Percentiles rank a stretch among this genome's conserved stretches.
These are phyloP conservation scores for Stemphylium vesicarium DNA, from an alignment of 2,329 filamentous ascomycete species.

Conservation along the genomic window DNA sequence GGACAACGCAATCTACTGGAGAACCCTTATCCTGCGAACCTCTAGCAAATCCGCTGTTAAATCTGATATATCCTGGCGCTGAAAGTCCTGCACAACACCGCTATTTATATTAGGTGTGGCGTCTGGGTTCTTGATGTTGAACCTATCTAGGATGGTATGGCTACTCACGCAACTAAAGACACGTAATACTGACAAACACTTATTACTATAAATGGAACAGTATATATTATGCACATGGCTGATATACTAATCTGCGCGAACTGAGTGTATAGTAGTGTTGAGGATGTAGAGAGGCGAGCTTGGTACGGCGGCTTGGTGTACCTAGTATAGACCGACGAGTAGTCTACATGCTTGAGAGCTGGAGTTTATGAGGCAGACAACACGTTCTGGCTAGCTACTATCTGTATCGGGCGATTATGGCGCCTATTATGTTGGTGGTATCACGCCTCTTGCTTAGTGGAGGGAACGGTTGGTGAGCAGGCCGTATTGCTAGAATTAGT, in stretches of 20 bases:
- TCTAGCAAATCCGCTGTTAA: conserved; percentile 14
- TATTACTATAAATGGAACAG: conserved; percentile 14
- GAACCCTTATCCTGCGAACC: background rate
- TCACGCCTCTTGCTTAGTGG: conserved; percentile 10
- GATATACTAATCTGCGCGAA: conserved; percentile 8
- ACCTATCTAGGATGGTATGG: conserved; percentile 14
- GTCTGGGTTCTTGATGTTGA: conserved; percentile 13
- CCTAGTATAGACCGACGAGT: conserved; percentile 14
- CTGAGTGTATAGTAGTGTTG: conserved; percentile 14
- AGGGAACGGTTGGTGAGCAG: conserved; percentile 6
- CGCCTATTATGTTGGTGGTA: conserved; percentile 7
- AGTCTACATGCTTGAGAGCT: conserved; percentile 19
- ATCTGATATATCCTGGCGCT: conserved; percentile 13
- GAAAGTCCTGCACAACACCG: conserved; percentile 15
- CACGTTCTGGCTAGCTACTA: conserved; percentile 5
- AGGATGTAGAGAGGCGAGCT: conserved; percentile 20
- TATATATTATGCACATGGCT: conserved; percentile 8
- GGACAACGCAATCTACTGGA: no score
- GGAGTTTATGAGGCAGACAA: conserved; percentile 9
- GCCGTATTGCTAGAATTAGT: conserved; percentile 8
- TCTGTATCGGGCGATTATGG: conserved; percentile 6
- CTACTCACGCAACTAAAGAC: conserved; percentile 14
- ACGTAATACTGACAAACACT: conserved; percentile 14
- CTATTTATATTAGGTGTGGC: conserved; percentile 14
- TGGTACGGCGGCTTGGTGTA: conserved; percentile 16